phyloP scores from a whole-genome alignment of 305 asterid species.

The Fraxinus nigra region DNA sequence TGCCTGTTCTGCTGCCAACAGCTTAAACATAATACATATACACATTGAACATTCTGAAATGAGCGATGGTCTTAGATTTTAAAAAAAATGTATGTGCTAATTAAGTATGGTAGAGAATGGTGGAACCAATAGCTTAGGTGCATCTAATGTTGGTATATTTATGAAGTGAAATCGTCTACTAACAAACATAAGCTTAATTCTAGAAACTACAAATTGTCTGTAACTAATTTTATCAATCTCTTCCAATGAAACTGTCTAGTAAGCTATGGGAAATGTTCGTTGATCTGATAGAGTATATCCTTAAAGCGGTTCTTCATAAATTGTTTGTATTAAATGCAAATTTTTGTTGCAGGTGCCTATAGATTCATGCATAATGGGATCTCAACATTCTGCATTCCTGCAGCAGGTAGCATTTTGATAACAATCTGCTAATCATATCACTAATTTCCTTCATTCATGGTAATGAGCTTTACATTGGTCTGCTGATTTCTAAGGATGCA shows the following conservation, averaged over 20 bases:
- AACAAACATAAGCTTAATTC: background rate
- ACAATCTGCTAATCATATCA: constrained; percentile 2
- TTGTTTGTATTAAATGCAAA: background rate
- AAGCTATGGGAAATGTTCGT: background rate
- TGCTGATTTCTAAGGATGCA: constrained; percentile 20
- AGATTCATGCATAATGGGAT: constrained; percentile 81
- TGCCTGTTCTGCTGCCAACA: background rate
- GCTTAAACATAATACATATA: background rate
- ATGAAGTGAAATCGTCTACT: background rate
- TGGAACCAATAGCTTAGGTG: background rate
- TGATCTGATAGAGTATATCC: background rate
- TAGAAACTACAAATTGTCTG: background rate
- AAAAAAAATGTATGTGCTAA: background rate
- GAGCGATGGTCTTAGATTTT: background rate
- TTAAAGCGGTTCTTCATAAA: background rate
- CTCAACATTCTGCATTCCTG: constrained; percentile 87
- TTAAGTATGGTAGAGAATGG: background rate
- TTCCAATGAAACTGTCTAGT: background rate
- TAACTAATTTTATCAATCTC: background rate
- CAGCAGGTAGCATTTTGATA: constrained; percentile 68
- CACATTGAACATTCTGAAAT: background rate
- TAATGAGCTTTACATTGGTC: constrained; percentile 15
- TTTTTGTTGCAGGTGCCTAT: constrained; percentile 70
- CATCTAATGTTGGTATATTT: background rate
- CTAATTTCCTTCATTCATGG: background rate